A percentile compares a stretch with the other conserved stretches of the same genome.
phyloP scores from a whole-genome alignment of 2,329 filamentous ascomycete genomes.

The Cercospora zeae-maydis region DNA sequence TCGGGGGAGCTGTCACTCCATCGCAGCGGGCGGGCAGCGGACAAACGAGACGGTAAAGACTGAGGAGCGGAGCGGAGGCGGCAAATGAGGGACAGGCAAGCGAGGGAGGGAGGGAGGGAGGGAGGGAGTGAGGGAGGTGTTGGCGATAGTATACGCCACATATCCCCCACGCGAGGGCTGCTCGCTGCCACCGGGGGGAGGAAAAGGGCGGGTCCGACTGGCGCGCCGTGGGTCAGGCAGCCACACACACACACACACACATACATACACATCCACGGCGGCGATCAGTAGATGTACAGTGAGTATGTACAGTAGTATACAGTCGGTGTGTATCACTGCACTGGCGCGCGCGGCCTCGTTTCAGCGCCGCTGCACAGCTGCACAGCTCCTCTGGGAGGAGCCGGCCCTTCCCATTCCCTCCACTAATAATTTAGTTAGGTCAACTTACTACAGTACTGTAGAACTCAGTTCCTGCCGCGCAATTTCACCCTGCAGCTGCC shows the following conservation, averaged over 20 bases:
- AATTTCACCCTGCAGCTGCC: no score
- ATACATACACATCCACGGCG: conserved; percentile 9
- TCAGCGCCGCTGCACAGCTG: no score
- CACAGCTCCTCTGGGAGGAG: no score
- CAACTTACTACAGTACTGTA: no score
- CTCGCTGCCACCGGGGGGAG: not conserved
- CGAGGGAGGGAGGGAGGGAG: not conserved
- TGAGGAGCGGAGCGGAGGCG: not conserved
- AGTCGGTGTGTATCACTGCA: conserved; percentile 1
- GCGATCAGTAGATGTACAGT: conserved; percentile 1
- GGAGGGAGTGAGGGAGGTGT: conserved; percentile 1
- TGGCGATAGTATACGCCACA: conserved; percentile 8
- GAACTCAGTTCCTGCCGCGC: no score
- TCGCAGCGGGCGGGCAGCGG: not conserved
- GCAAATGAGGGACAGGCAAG: conserved; percentile 6
- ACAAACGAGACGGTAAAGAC: not conserved
- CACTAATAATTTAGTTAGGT: no score
- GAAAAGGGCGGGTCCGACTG: not conserved
- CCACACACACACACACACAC: no score
- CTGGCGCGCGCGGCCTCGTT: no score
- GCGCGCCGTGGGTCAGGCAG: conserved; percentile 4
- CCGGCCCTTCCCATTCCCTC: no score
- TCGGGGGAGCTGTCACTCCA: not conserved
- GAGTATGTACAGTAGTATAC: no score
- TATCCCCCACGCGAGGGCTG: conserved; percentile 6